Base-by-base conservation (phyloP, 768 basidiomycete species). In the Clavulina sp. region DNA sequence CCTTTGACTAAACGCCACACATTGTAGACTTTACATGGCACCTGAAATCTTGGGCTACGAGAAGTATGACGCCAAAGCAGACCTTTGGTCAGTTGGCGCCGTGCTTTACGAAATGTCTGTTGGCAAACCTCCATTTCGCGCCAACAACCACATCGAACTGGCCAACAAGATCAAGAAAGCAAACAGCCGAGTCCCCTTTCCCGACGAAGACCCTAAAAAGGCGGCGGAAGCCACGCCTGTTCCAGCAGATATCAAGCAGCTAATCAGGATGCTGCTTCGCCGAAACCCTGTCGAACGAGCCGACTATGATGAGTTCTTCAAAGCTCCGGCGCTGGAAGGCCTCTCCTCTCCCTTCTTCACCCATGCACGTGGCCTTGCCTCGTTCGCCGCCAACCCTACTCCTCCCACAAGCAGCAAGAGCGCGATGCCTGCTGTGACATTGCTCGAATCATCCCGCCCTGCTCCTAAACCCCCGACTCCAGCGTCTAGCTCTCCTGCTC, bases 71-170 rank as follows among this genome's bases (percentile, higher is more conserved):
- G 92, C 92, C 19, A 93, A 89, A 63, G 95, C 87, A 7, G 95
- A 99, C 63, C 72, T 99, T 1, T 99, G 95, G 95, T 92, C 88
- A 29, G 91, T 97, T 44, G 95, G 95, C 4, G 88, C 95, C 0
- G 92, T 99, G 23, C 69, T 97, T 2, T 99, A 80, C 66, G 95
- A 99, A 65, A 96, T 95, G 82, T 73, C 78, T 18, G 84, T 88
- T 30, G 95, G 92, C 2, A 80, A 79, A 59, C 85, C 95, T 1
- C 95, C 95, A 0, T 99, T 92, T 65, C 80, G 92, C 16, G 95
- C 95, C 0, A 78, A 80, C 64, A 99, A 97, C 61, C 93, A 96
- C 63, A 84, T 97, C 59, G 95, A 96, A 60, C 74, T 99, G 5
- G 68, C 95, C 41, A 85, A 85, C 70, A 84, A 77, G 74, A 96